A percentile compares a stretch with the other conserved stretches of the same genome.
phyloP scores from a whole-genome alignment of 257 asterid genomes.

The Eucommia ulmoides region DNA sequence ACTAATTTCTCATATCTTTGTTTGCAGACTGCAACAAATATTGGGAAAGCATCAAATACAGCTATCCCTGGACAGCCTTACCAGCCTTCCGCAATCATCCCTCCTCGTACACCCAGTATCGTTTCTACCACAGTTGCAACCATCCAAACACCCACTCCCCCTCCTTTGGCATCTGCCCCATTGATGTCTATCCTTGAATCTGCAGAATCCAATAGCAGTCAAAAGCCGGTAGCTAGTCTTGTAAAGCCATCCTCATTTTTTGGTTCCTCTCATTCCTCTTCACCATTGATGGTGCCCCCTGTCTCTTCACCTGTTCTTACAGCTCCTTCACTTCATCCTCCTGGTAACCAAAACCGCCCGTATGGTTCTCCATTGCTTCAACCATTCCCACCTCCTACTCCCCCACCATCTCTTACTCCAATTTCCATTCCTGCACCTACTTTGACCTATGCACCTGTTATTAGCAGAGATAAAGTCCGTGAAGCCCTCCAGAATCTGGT shows the following conservation, averaged over 20 bases:
- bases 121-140: slow-evolving; percentile 32
- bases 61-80: slow-evolving; percentile 39
- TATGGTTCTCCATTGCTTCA: slow-evolving; percentile 94
- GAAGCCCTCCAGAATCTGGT: slow-evolving; percentile 74
- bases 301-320: slow-evolving; percentile 58
- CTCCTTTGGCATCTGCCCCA: slow-evolving; percentile 37
- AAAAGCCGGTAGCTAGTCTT: slow-evolving; percentile 47
- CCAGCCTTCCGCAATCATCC: slow-evolving; percentile 28
- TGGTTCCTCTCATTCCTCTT: slow-evolving; percentile 50
- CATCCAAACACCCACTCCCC: slow-evolving; percentile 32
- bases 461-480: slow-evolving; percentile 70
- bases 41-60: slow-evolving; percentile 42
- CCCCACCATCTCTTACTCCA: slow-evolving; percentile 92
- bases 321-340: slow-evolving; percentile 68
- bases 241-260: slow-evolving; percentile 86
- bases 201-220: slow-evolving; percentile 26
- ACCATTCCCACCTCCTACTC: slow-evolving; percentile 98
- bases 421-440: slow-evolving; percentile 34
- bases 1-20: not conserved
- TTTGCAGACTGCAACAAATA: slow-evolving; percentile 52
- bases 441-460: slow-evolving; percentile 36
- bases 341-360: slow-evolving; percentile 50
- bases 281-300: slow-evolving; percentile 48
- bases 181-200: slow-evolving; percentile 47
- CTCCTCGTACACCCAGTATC: slow-evolving; percentile 35